Percentiles rank a stretch among this genome's conserved stretches.
phyloP scores from a whole-genome alignment of 75 land plant species.

The Pinus albicaulis region DNA sequence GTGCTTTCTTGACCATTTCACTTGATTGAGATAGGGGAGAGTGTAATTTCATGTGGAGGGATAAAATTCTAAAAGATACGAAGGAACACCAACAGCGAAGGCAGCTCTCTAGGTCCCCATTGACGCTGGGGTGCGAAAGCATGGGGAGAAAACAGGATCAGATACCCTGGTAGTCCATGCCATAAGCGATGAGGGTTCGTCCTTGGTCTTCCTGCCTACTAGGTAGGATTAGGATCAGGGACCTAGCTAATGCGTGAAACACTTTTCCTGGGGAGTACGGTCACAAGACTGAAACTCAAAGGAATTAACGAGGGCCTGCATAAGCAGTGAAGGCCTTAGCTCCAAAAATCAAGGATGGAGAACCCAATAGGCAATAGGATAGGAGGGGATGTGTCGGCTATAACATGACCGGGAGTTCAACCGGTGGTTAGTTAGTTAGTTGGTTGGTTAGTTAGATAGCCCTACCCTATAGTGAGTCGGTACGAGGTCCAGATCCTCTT shows the following conservation, averaged over 20 bases:
- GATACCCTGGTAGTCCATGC: slow-evolving; percentile 16
- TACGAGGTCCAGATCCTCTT: too few species aligned
- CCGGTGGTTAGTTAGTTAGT: too few species aligned
- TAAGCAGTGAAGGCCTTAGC: neutral
- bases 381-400: too few species aligned
- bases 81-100: neutral
- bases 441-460: too few species aligned
- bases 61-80: neutral
- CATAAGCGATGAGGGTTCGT: slow-evolving; percentile 14
- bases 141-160: slow-evolving; percentile 14
- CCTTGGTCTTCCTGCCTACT: neutral
- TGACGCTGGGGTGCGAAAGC: slow-evolving; percentile 7
- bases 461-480: too few species aligned
- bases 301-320: neutral
- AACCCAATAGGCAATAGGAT: too few species aligned
- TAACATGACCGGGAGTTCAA: too few species aligned
- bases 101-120: neutral
- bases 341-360: too few species aligned
- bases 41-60: neutral
- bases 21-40: too few species aligned
- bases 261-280: neutral
- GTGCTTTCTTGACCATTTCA: neutral
- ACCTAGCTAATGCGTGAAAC: neutral
- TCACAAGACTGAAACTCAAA: neutral
- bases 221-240: neutral